Base-by-base conservation (phyloP, 2,329 filamentous ascomycete genomes). In the Hymenoscyphus repandus region DNA sequence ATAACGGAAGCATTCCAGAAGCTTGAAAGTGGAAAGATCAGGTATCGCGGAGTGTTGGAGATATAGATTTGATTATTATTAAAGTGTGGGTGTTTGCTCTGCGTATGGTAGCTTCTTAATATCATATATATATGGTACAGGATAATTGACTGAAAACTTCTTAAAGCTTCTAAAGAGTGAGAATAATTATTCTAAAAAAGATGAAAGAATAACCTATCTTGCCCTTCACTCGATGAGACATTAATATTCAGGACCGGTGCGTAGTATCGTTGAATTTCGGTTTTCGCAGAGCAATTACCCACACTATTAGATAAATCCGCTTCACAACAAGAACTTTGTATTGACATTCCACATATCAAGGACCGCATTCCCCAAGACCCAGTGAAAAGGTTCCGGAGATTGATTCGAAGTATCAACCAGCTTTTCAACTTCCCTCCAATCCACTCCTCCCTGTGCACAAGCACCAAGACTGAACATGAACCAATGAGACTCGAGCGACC, bases 1-100 rank as follows among this genome's bases (percentile, higher is more conserved):
- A 56, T 62, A 4, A 81, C 81, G 62, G 63, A 75, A 60, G 73
- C 72, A 4, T 68, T 84, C 33, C 61, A 80, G 12, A 79, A 82
- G 52, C 72, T 83, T 68, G 73, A 77, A 11, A 66, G 66, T 0
- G 80, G 79, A 1, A 77, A 79, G 67, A 74, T 75, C 22, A 68
- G 73, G 30, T 77, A 75, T 58, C 64, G 75, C 45, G 76, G 72
- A 48, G 72, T 75, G 6, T 40, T 63, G 32, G 47, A 33, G 27
- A 27, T 41, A 40, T 10, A 17, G 6, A 6, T 41, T 2, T 2
- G 34, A 11, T 27, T 12, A 18, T 13, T 2, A 13, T n/a, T n/a
- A n/a, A n/a, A n/a, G 7, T 33, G 17, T 41, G 22, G 1, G 3
- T 27, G 15, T 41, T 41, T 41, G 15, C 11, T n/a, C 11, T n/a